Base-by-base conservation (phyloP, 192 early-diverging fungal species). In the Backusella macrospora region DNA sequence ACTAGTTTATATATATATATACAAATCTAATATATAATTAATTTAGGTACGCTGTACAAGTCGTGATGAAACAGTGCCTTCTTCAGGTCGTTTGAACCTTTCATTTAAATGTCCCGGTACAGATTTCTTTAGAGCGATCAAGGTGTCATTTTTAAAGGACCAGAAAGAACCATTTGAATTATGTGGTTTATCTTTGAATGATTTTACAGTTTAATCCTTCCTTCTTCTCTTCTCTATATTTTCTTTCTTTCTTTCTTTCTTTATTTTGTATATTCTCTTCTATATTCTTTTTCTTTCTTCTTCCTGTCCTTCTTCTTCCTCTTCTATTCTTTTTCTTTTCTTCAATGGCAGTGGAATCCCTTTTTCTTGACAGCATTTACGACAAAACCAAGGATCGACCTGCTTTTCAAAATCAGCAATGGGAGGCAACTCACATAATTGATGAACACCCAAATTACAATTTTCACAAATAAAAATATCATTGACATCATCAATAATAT, bases 371-470 rank as follows among this genome's bases (percentile, higher is more conserved):
- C 38, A n/a, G 47, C 75, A 76, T 6, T 45, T 44, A 15, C 75
- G 62, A 55, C 75, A 76, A 13, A 52, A 44, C 75, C 75, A 76
- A 44, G 75, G 75, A 9, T 76, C 75, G 55, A 76, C 37, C 3
- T 67, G 14, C 38, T 65, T 76, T 47, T 76, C 75, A 26, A 71
- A 70, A 8, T 65, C 37, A 67, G 55, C n/a, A 16, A 76, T 67
- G 3, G 45, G 69, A 16, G 75, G 75, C 13, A 23, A 18, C 29
- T 76, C 75, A 42, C 75, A 76, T 15, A 76, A 29, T 39, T 76
- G 75, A 52, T 76, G 75, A 12, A 76, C 70, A 39, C 64, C 62
- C 16, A 44, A 21, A 52, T 76, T 70, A 55, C 75, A 76, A 12
- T 47, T 12, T 21, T 76, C 75, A 29, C 75, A 76, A 42, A 66